Evolutionary conservation across 768 basidiomycete species (phyloP).

Genomic region (Mycena leptocephala): DNA sequence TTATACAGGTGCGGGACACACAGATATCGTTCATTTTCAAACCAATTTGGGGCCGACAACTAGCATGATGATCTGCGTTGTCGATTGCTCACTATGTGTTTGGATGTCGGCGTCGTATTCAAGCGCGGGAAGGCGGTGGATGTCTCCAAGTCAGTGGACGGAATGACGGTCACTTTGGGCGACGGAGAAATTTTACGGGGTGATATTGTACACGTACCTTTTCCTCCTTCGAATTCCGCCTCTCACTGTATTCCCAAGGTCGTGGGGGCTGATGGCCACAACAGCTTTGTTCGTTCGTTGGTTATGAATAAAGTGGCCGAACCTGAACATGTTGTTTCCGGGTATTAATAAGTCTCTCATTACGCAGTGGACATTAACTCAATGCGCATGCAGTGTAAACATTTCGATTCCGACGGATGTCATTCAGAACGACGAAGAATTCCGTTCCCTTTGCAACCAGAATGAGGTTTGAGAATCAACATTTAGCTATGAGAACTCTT

Average conservation of each 20-base stretch:
- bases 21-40: neutral
- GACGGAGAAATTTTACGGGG: constrained; percentile 1
- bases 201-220: neutral
- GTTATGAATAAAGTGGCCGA: neutral
- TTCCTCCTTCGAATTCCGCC: neutral
- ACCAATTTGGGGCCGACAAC: neutral
- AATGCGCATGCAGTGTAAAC: neutral
- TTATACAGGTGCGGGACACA: constrained; percentile 15
- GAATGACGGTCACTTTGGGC: neutral
- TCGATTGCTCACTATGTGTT: constrained; percentile 12
- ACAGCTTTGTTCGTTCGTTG: constrained; percentile 50
- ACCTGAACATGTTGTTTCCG: constrained; percentile 11
- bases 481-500: neutral
- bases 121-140: neutral
- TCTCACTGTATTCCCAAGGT: constrained; percentile 17
- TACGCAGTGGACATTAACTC: neutral
- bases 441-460: constrained; percentile 12
- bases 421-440: constrained; percentile 11
- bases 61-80: constrained; percentile 24
- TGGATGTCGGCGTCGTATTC: constrained; percentile 18
- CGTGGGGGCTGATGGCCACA: constrained; percentile 47
- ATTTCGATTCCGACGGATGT: constrained; percentile 24
- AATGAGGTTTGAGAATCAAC: constrained; percentile 3
- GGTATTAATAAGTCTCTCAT: neutral
- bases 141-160: neutral